Evolutionary conservation across 495 filamentous ascomycete species (phyloP), one percentile per base, ranked within the genome.

Genomic region (Stereocaulon alpinum): DNA sequence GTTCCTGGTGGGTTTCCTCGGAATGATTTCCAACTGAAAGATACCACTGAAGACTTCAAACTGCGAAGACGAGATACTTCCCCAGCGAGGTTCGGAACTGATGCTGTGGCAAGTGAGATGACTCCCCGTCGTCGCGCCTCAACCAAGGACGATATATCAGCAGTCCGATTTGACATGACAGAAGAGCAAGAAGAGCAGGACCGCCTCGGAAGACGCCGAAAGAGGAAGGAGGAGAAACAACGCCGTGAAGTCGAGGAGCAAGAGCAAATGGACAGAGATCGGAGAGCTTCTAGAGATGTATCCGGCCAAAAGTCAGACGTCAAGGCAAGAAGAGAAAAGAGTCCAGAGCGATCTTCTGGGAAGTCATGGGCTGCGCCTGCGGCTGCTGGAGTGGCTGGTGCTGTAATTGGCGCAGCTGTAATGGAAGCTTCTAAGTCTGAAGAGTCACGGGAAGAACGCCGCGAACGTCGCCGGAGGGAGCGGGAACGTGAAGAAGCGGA

Each of bases 381-480:
- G 0, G 73, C 75, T 41, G 74, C 73, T n/a, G 78, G 76, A 32
- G 70, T 76, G 43, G 68, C 78, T 61, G 79, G 73, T 45, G 77
- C 71, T 40, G 73, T 73, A 37, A 71, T 72, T 30, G 76, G 72
- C 40, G 70, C 72, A 17, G 67, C 70, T 29, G 66, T 77, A 0
- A 73, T 75, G 40, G 63, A 66, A 22, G 70, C 68, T 49, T 66
- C 72, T 4, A 30, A 45, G 50, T 64, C 72, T 40, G 74, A 76
- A 50, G 75, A 76, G 18, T 71, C 40, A 5, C 58, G 62, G 15
- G 65, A 61, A 30, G 51, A 59, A 32, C 51, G 61, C 9, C 56
- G 60, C n/a, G 55, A 62, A 24, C 56, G 60, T 47, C 64, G 68
- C 10, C 68, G 64, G 18, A 59, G 64, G 40, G 64, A 65, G 20